Percentiles rank a stretch among this genome's conserved stretches.
Evolutionary conservation across 129 eudicot species (phyloP).

Genomic region (Apium graveolens): DNA sequence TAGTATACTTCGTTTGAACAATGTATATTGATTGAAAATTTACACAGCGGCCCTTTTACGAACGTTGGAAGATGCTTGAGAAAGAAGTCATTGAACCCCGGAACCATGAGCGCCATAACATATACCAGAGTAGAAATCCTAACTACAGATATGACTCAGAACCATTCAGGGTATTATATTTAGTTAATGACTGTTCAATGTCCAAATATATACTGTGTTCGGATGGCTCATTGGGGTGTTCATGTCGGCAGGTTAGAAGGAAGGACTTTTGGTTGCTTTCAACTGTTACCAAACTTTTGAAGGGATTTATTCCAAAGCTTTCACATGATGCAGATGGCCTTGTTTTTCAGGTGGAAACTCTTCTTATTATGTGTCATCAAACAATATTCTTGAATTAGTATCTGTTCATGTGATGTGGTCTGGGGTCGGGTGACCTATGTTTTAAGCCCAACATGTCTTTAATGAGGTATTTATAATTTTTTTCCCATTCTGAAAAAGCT

Average conservation of each 20-base stretch:
- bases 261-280: conserved; percentile 99
- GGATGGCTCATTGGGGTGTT: conserved; percentile 18
- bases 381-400: background rate
- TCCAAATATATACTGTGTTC: background rate
- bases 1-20: background rate
- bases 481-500: background rate
- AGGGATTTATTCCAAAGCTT: conserved; percentile 89
- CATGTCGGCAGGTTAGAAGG: conserved; percentile 71
- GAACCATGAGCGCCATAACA: conserved; percentile 61
- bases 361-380: background rate
- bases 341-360: conserved; percentile 74
- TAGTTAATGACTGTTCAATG: background rate
- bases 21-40: background rate
- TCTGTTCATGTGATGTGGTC: background rate
- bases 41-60: conserved; percentile 82
- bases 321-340: conserved; percentile 99
- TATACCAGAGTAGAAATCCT: conserved; percentile 48
- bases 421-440: background rate
- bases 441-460: background rate
- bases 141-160: conserved; percentile 88
- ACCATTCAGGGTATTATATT: conserved; percentile 77
- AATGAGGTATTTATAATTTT: background rate
- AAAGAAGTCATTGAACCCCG: conserved; percentile 93
- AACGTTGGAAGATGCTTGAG: conserved; percentile 98
- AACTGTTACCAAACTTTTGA: conserved; percentile 77